Evolutionary conservation across 2,329 filamentous ascomycete genomes (phyloP).

Genomic region (Colletotrichum tofieldiae): DNA sequence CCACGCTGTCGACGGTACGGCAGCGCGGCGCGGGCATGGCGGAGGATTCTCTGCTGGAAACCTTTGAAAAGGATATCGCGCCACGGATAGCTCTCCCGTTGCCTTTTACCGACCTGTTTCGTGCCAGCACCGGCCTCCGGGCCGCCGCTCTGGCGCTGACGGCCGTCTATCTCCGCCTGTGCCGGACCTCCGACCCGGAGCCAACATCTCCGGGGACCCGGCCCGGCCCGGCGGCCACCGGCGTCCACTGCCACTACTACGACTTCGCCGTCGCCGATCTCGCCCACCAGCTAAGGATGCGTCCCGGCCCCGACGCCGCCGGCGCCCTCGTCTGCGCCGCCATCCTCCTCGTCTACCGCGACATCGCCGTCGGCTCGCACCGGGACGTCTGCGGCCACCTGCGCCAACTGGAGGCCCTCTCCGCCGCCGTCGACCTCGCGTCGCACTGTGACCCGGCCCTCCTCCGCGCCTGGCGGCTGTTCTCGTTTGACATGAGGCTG

Average conservation of each 20-base stretch:
- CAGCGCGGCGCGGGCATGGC: neutral
- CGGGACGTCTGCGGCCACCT: slow-evolving; percentile 3
- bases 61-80: slow-evolving; percentile 3
- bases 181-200: neutral
- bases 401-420: slow-evolving; percentile 2
- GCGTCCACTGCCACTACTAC: slow-evolving; percentile 18
- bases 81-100: neutral
- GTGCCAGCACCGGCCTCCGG: neutral
- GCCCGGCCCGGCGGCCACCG: too few species aligned
- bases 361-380: slow-evolving; percentile 12
- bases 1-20: neutral
- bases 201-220: too few species aligned
- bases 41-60: slow-evolving; percentile 1
- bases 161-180: neutral
- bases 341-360: slow-evolving; percentile 15
- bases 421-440: neutral
- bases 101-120: slow-evolving; percentile 3
- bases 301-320: neutral
- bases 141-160: slow-evolving; percentile 16
- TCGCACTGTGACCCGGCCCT: neutral
- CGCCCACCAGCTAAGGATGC: neutral
- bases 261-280: slow-evolving; percentile 17
- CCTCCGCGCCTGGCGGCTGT: slow-evolving; percentile 2
- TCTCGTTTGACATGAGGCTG: slow-evolving; percentile 10
- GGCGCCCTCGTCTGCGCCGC: neutral